phyloP scores from a whole-genome alignment of 306 rosid genomes.

The Vachellia collinsii region DNA sequence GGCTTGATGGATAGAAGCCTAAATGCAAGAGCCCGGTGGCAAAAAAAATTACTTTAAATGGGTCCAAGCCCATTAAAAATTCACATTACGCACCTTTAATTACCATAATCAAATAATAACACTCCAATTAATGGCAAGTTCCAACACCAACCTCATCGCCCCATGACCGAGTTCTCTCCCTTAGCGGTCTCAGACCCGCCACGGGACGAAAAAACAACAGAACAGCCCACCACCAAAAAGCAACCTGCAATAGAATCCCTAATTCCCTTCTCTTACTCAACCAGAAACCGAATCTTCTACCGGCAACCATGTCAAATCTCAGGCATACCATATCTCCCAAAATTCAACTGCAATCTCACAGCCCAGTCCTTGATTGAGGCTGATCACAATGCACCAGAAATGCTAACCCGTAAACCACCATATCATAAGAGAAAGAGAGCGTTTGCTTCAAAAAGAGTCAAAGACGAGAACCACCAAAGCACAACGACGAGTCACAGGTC shows the following conservation, averaged over 20 bases:
- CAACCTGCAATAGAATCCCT: constrained; percentile 43
- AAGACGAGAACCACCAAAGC: constrained; percentile 50
- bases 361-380: constrained; percentile 37
- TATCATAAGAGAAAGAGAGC: constrained; percentile 44
- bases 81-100: not conserved
- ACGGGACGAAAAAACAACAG: constrained; percentile 61
- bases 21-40: not conserved
- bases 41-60: not conserved
- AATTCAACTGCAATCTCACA: constrained; percentile 48
- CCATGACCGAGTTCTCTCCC: constrained; percentile 91
- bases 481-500: constrained; percentile 47
- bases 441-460: constrained; percentile 87
- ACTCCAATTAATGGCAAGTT: constrained; percentile 16
- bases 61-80: not conserved
- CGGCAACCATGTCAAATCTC: constrained; percentile 55
- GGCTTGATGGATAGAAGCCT: not conserved
- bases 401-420: constrained; percentile 52
- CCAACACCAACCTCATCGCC: constrained; percentile 82
- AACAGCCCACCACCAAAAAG: constrained; percentile 50
- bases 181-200: constrained; percentile 79
- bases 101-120: not conserved
- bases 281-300: constrained; percentile 45
- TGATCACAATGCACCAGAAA: constrained; percentile 40
- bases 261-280: constrained; percentile 41
- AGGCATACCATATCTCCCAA: constrained; percentile 38